Base-by-base conservation (phyloP, 2,329 filamentous ascomycete species). In the Botrytis squamosa region DNA sequence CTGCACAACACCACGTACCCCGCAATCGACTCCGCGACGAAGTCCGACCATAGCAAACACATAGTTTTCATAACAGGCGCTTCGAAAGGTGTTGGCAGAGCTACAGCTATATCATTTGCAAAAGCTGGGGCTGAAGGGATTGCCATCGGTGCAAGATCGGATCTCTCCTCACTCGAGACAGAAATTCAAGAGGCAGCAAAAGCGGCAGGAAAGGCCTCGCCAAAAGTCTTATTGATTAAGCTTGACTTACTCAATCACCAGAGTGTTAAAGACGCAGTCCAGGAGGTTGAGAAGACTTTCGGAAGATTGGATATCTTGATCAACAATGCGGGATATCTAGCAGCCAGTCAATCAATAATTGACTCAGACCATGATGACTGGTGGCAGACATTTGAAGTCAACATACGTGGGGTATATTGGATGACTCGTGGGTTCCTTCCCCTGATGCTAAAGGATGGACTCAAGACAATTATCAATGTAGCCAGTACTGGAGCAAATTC, bases 1-100 rank as follows among this genome's bases (percentile, higher is more conserved):
- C 44, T 57, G 38, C 77, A 85, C 77, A 77, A 81, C 68, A 85
- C 88, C 74, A 89, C 87, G 4, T 90, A 90, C 78, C 83, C 85
- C 0, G 82, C 81, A 74, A 89, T 91, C 76, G 82, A 85, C 69
- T 83, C 84, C 3, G 77, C 78, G 10, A 76, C 76, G 6, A 74
- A 75, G 60, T 75, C 67, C 10, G 57, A 77, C n/a, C 75, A 76
- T 38, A 76, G 67, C 59, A 75, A 73, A 8, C 74, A 74, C 14
- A 71, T 75, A 64, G 71, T 78, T 8, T 75, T 78, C 52, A 77
- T 79, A 68, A 77, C 77, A 4, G 77, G 77, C 4, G 76, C 77
- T 9, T 77, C 77, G 20, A 77, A 76, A 70, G 77, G 77, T 20
- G 70, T 78, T 4, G 77, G 77, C 12, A 72, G 74, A n/a, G 76